Percentiles rank a stretch among this genome's conserved stretches.
phyloP scores from a whole-genome alignment of 164 flowering plant genomes.

The Berberis vulgaris region DNA sequence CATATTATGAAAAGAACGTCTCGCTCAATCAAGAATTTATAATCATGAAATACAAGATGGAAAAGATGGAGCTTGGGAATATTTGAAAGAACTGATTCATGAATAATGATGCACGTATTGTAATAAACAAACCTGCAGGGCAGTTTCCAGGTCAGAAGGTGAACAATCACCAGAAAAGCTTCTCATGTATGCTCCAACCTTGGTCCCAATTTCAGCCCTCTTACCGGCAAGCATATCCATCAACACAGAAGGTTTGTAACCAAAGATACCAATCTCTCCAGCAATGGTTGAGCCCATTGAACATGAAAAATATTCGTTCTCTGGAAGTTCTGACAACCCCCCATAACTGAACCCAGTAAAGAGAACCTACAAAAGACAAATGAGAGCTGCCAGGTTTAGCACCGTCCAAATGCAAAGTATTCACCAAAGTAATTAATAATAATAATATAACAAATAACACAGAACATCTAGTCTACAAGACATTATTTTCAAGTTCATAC shows the following conservation, averaged over 20 bases:
- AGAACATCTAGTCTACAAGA: too few relatives aligned
- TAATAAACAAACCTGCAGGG: conserved; percentile 65
- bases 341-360: conserved; percentile 91
- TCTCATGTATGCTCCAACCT: conserved; percentile 84
- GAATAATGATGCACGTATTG: too few relatives aligned
- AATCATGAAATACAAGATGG: too few relatives aligned
- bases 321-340: conserved; percentile 84
- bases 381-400: not conserved
- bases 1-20: too few relatives aligned
- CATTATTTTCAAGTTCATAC: too few relatives aligned
- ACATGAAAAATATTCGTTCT: conserved; percentile 63
- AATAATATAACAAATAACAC: not conserved
- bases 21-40: too few relatives aligned
- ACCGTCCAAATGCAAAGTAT: not conserved
- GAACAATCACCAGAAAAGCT: conserved; percentile 93
- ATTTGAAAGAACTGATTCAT: not conserved
- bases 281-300: conserved; percentile 91
- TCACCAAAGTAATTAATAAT: not conserved
- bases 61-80: too few relatives aligned
- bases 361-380: conserved; percentile 47
- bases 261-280: conserved; percentile 94
- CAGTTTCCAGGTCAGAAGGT: conserved; percentile 92
- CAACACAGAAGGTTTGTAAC: conserved; percentile 75
- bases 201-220: conserved; percentile 90
- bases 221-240: conserved; percentile 97